A percentile compares a stretch with the other conserved stretches of the same genome.
phyloP scores from a whole-genome alignment of 345 rosid species.

The Syzygium grande region DNA sequence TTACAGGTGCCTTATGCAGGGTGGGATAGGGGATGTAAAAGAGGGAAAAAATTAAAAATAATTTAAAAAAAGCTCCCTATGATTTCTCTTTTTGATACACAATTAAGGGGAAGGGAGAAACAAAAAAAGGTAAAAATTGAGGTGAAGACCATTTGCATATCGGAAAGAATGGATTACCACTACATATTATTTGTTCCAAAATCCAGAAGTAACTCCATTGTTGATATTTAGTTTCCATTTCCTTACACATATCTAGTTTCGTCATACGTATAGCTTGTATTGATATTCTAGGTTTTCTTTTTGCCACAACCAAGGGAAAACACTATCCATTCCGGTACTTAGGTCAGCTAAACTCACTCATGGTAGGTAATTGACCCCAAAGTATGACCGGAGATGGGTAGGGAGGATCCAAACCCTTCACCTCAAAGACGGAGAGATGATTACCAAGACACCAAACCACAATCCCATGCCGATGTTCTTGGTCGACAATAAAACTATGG shows the following conservation, averaged over 20 bases:
- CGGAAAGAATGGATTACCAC: neutral
- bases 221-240: neutral
- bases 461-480: neutral
- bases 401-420: neutral
- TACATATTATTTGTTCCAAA: neutral
- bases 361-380: neutral
- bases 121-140: neutral
- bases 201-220: neutral
- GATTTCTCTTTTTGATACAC: neutral
- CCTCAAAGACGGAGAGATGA: neutral
- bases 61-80: neutral
- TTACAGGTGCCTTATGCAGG: neutral
- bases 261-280: neutral
- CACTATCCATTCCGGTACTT: neutral
- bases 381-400: neutral
- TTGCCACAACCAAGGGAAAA: neutral
- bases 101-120: neutral
- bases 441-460: neutral
- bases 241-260: neutral
- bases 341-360: neutral
- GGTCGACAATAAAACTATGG: neutral
- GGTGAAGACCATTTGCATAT: neutral
- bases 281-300: neutral
- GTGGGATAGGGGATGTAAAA: neutral
- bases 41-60: neutral